Base-by-base conservation (phyloP, 1,284 basidiomycete genomes). In the Ganoderma multipileum region DNA sequence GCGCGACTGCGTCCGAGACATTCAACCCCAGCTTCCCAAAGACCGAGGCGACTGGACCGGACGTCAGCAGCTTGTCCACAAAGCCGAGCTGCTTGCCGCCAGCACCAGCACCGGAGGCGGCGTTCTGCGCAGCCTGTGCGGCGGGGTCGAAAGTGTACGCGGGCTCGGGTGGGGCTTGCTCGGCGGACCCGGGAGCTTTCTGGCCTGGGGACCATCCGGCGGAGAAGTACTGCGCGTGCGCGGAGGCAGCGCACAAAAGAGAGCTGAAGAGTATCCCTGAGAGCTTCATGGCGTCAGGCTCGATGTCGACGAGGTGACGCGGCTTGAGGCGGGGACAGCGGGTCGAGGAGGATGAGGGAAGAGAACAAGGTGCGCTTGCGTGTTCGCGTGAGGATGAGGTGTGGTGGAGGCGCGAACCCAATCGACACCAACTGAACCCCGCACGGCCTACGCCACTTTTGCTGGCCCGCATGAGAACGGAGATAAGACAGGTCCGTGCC, bases 151-250 rank as follows among this genome's bases (percentile, higher is more conserved):
- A 78, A 54, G 73, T 63, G 64, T 68, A 63, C 14, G 71, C 58
- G 67, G 70, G 39, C 60, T 71, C 64, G 65, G 71, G 54, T 11
- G 62, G 64, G 50, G 76, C 71, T 57, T 39, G 23, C 23, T 80
- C 69, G 44, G 76, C 69, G 44, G 76, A 69, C 33, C 33, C 33
- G 18, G 82, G 77, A 9, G 82, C 81, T 5, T 86, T 79, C 76
- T 93, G 88, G 39, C 91, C 92, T 2, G 92, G 93, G 42, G 82
- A 76, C 93, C 92, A 94, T n/a, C 92, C 92, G 33, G 83, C 82
- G 2, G 91, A 93, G 78, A 93, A 89, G 78, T 93, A 93, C 71
- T 92, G 89, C 12, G 91, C 91, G 65, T 68, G 80, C 54, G 78
- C 83, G 23, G 83, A 80, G 18, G 78, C 76, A 59, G 78, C 77